Evolutionary conservation across 495 filamentous ascomycete genomes (phyloP), one percentile per base, ranked within the genome.

Genomic region (Penicillium nucicola): DNA sequence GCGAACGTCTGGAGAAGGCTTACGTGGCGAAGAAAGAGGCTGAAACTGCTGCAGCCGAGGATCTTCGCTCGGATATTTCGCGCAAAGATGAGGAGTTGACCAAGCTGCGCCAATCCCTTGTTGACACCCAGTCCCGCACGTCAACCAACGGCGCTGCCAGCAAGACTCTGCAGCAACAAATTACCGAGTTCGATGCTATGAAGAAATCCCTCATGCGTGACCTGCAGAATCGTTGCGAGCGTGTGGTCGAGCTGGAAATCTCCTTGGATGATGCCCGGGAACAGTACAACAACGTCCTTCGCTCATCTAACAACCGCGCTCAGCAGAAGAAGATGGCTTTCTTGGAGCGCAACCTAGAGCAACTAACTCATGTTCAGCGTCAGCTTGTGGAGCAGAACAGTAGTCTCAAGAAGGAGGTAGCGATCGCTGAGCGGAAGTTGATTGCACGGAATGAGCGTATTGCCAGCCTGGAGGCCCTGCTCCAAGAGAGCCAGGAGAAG

Each of bases 291-390:
- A 95, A 95, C 56, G 92, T 98, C 39, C 81, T 98, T 32, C 85
- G 92, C 25, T 88, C 88, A 15, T 95, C 89, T 46, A 97, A 97
- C 77, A 97, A 95, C 77, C 87, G 92, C 32, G 90, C 92, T 18
- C 93, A 98, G 72, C 93, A 97, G 70, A 98, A 98, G 84, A 98
- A 97, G 81, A 97, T 98, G 89, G 93, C 92, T 6, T 98, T 98
- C 83, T 74, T 98, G 36, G 95, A 98, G 72, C 87, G 93, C 63
- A 98, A 98, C 68, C 82, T 98, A 13, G 93, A 98, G 72, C 95
- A 97, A 71, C 78, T 98, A 34, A 98, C 95, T 0, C 87, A 93
- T 61, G 95, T 98, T 46, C 93, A 98, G 68, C 83, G 93, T 18
- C 95, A 98, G 76, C 82, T 98, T 7, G 93, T 98, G 20, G 93